Evolutionary conservation across 2,329 filamentous ascomycete species (phyloP).

Genomic region (Emergomyces africanus): DNA sequence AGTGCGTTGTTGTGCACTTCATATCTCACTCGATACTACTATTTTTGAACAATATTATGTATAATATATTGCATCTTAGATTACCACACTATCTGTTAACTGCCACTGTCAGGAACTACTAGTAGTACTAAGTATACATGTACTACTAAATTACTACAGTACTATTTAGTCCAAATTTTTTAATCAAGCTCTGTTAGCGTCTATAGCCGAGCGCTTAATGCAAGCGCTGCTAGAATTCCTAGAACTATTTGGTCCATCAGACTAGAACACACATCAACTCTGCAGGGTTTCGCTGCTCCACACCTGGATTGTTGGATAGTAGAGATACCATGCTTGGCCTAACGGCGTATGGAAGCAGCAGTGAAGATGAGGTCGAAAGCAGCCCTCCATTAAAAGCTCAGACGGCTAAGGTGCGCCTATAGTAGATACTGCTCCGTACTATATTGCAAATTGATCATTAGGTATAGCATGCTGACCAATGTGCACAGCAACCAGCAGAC

Average conservation of each 20-base stretch:
- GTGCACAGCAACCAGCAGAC: not conserved
- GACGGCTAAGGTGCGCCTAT: conserved; percentile 8
- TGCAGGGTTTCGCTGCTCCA: not conserved
- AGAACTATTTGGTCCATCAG: not conserved
- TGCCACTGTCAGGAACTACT: too few species aligned
- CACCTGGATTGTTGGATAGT: not conserved
- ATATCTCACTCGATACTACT: too few species aligned
- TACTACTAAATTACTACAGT: too few species aligned
- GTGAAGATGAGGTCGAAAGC: conserved; percentile 29
- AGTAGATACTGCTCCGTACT: too few species aligned
- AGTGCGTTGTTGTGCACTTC: too few species aligned
- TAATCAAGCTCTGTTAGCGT: too few species aligned
- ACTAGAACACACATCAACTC: not conserved
- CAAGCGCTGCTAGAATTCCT: not conserved
- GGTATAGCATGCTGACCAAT: not conserved
- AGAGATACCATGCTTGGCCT: conserved; percentile 26
- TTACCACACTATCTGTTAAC: too few species aligned
- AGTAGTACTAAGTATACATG: too few species aligned
- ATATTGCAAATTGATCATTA: not conserved
- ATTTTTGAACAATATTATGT: too few species aligned
- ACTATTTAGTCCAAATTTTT: too few species aligned
- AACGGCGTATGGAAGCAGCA: conserved; percentile 33
- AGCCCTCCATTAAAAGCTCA: not conserved
- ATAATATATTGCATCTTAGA: too few species aligned
- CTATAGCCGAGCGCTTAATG: not conserved